Evolutionary conservation across 495 filamentous ascomycete species (phyloP), one percentile per base, ranked within the genome.

Genomic region (Bacidia gigantensis): DNA sequence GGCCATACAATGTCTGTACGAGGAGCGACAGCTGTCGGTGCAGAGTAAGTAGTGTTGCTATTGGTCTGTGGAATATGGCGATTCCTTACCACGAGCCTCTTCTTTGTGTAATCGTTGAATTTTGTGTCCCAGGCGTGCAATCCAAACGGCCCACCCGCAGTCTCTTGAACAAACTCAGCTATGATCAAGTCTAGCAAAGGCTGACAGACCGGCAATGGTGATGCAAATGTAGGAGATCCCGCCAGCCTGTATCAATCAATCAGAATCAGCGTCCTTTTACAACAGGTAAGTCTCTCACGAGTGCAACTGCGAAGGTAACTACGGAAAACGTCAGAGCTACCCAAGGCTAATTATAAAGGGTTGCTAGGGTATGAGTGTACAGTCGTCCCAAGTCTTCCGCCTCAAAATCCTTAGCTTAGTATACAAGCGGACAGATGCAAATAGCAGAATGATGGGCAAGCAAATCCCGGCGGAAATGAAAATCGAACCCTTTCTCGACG

Each of bases 21-120:
- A 57, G 20, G 17, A 60, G 46, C 10, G 41, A 14, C 26, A 60
- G 26, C 50, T 57, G 26, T 11, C 20, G 46, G 44, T 39, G 25
- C n/a, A 1, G 11, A 9, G 18, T 23, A 46, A 5, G 46, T 49
- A 18, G 24, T 3, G 26, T 18, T 25, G 21, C 46, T 25, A 7
- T 9, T 49, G 25, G 18, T 25, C 14, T 22, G 17, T 32, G 43
- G 26, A 14, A 7, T 35, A 7, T 35, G 29, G 14, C 29, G n/a
- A n/a, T n/a, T 14, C n/a, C 44, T 26, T 49, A 49, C 47, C 47
- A 49, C 20, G 1, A 1, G 21, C 14, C 3, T 3, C 12, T 49
- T 49, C 47, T 18, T 26, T 18, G 25, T 42, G 20, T 23, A 38
- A 22, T 54, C 52, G 3, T 50, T 14, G 14, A 35, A 14, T 35